A percentile compares a stretch with the other conserved stretches of the same genome.
These are phyloP conservation scores for Tephrocybe sp. DNA, from an alignment of 768 basidiomycete genomes.

Conservation along the genomic window DNA sequence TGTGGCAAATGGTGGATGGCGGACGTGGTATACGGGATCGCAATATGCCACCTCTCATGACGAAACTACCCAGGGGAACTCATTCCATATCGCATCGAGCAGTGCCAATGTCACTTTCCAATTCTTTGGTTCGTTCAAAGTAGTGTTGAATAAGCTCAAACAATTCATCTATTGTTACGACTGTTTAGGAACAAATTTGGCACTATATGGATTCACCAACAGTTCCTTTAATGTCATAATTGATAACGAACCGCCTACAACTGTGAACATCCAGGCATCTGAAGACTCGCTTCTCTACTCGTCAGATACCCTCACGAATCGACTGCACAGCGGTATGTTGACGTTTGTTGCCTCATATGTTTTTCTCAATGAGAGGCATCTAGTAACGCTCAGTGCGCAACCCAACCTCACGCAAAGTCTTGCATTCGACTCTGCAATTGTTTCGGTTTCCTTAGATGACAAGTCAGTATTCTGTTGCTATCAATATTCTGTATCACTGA, in stretches of 20 bases:
- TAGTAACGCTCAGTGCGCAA: constrained; percentile 16
- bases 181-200: constrained; percentile 10
- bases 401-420: constrained; percentile 11
- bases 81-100: constrained; percentile 16
- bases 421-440: constrained; percentile 11
- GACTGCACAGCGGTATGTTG: constrained; percentile 10
- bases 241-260: constrained; percentile 9
- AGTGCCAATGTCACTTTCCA: constrained; percentile 15
- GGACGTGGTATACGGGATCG: constrained; percentile 14
- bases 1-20: constrained; percentile 7
- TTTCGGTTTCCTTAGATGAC: constrained; percentile 8
- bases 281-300: constrained; percentile 13
- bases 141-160: not conserved
- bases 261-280: not conserved
- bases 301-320: constrained; percentile 9
- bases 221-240: constrained; percentile 16
- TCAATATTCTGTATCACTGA: not conserved
- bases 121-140: constrained; percentile 13
- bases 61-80: constrained; percentile 11
- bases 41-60: constrained; percentile 6
- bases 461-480: constrained; percentile 6
- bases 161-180: not conserved
- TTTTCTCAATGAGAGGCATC: not conserved
- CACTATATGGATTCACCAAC: constrained; percentile 12
- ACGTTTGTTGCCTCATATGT: not conserved